These are phyloP conservation scores for Gaeumannomyces sp. DNA, from an alignment of 2,329 filamentous ascomycete genomes.

Conservation along the genomic window DNA sequence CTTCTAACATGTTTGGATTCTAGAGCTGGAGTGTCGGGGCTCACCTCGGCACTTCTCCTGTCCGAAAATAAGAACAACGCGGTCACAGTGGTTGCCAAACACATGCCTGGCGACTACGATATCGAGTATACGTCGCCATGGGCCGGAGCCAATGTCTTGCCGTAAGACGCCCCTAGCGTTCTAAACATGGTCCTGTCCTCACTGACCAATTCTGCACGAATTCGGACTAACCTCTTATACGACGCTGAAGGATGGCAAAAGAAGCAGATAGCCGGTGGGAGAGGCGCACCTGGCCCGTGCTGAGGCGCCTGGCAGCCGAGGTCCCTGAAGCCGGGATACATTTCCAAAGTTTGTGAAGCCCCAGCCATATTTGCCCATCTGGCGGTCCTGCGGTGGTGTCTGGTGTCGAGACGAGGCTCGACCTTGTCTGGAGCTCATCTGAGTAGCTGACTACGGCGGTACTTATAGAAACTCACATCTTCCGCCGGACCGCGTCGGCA, in stretches of 20 bases:
- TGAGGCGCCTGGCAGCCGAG: slow-evolving; percentile 52
- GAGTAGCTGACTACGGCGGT: not conserved
- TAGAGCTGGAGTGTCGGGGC: slow-evolving; percentile 44
- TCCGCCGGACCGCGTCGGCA: slow-evolving; percentile 34
- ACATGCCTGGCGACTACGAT: slow-evolving; percentile 91
- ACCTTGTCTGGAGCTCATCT: not conserved
- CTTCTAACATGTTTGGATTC: not conserved
- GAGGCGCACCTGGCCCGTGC: slow-evolving; percentile 55
- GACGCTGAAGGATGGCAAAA: slow-evolving; percentile 35
- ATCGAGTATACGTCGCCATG: slow-evolving; percentile 86
- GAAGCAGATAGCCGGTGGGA: slow-evolving; percentile 49
- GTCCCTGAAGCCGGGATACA: slow-evolving; percentile 75
- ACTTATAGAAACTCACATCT: slow-evolving; percentile 38
- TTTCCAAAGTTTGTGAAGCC: slow-evolving; percentile 52
- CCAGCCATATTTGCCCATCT: no score
- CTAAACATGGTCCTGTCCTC: no score
- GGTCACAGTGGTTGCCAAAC: slow-evolving; percentile 52
- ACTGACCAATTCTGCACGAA: not conserved
- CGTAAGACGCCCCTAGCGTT: slow-evolving; percentile 40
- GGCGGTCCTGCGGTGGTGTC: no score
- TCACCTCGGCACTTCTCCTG: slow-evolving; percentile 44
- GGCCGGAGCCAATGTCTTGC: slow-evolving; percentile 77
- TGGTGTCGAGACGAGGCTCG: no score
- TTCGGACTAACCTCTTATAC: slow-evolving; percentile 2
- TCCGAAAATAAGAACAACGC: slow-evolving; percentile 36